Percentiles rank a stretch among this genome's conserved stretches.
Evolutionary conservation across 371 early-diverging fungal genomes (phyloP).

Genomic region (Haplosporangium sp.): DNA sequence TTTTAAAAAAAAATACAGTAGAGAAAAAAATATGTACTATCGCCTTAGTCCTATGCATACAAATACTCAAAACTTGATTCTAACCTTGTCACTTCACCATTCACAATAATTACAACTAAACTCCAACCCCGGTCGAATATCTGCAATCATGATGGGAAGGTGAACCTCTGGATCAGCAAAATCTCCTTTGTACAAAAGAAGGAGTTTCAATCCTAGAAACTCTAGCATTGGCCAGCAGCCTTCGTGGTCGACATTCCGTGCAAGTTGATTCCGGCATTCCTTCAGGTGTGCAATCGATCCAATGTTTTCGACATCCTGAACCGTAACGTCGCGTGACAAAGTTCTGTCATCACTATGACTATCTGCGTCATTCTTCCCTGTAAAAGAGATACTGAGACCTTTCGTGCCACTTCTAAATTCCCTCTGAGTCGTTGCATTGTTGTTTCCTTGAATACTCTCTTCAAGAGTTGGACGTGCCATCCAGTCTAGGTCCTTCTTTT

Average conservation of each 20-base stretch:
- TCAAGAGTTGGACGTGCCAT: not conserved
- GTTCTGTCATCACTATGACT: not conserved
- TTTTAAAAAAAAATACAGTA: no score
- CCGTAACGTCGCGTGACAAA: not conserved
- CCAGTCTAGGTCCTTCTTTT: conserved; percentile 23
- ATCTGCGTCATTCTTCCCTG: not conserved
- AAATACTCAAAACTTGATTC: no score
- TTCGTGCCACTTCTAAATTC: not conserved
- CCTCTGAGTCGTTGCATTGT: not conserved
- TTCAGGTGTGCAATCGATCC: conserved; percentile 7
- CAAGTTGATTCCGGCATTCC: conserved; percentile 2
- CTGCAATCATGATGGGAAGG: conserved; percentile 7
- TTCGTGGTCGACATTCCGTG: not conserved
- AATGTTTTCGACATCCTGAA: conserved; percentile 13
- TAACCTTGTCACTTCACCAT: not conserved
- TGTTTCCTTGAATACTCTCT: not conserved
- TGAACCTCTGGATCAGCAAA: not conserved
- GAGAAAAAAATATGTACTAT: no score
- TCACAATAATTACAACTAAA: conserved; percentile 9
- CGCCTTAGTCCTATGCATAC: no score
- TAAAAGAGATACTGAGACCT: not conserved
- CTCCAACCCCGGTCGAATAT: conserved; percentile 10
- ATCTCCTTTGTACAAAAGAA: not conserved
- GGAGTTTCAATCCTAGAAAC: conserved; percentile 10
- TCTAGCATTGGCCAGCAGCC: conserved; percentile 22